Base-by-base conservation (phyloP, 2,329 filamentous ascomycete genomes). In the Hypoxylon sp. region DNA sequence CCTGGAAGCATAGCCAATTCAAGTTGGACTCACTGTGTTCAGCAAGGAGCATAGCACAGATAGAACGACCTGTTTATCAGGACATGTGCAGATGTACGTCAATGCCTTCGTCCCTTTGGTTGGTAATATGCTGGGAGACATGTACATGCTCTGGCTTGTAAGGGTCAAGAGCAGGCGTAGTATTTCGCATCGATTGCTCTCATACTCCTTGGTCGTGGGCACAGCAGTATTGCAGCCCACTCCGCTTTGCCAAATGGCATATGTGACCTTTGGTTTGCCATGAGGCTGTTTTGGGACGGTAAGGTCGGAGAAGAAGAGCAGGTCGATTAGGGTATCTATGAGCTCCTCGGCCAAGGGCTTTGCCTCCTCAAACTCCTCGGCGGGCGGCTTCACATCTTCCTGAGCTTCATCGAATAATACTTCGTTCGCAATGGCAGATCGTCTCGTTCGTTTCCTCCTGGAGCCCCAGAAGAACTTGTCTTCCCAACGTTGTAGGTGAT, bases 161-260 rank as follows among this genome's bases (percentile, higher is more conserved):
- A 99, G 73, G 0, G 91, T 91, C 59, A 99, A 78, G 29, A 99
- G 80, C 49, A 99, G 77, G 15, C 93, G 84, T 63, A 97, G 73
- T 20, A 97, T 88, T 73, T 99, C 94, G 60, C 89, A 91, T 51
- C 94, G 84, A 71, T 97, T 97, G 74, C 82, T 95, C 74, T 99
- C 94, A 51, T 90, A 88, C 64, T 97, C 92, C 70, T 91, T 96
- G 42, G 87, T 97, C 3, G 91, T 93, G 7, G 87, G 87, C 62
- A 95, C 86, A 4, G 91, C 84, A 11, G 89, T 90, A 70, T 96
- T 96, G 76, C 93, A 97, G 9, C 94, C 94, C 20, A 99, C 93
- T 36, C 94, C 94, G 67, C 90, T 97, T 74, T 97, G 91, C 94
- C 94, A 99, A 68, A 99, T 97, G 44, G 91, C 88, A 72, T 94